These are phyloP conservation scores for Cicer yamashitae DNA, from an alignment of 306 rosid species.

Conservation along the genomic window DNA sequence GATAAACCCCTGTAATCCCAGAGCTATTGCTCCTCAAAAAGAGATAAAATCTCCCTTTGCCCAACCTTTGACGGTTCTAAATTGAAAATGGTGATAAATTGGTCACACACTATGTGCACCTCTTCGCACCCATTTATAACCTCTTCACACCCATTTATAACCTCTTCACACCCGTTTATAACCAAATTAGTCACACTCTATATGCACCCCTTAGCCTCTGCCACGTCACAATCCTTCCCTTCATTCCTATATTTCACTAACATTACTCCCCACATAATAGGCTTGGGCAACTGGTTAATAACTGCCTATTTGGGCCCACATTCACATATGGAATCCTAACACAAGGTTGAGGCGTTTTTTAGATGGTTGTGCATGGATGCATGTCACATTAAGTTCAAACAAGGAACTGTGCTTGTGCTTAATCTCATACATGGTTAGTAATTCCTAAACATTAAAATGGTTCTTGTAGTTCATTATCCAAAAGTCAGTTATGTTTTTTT, in stretches of 20 bases:
- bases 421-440: conserved; percentile 20
- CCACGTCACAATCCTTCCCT: not conserved
- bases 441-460: conserved; percentile 8
- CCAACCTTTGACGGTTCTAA: no score
- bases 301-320: not conserved
- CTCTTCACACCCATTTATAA: not conserved
- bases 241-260: not conserved
- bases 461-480: conserved; percentile 25
- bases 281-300: not conserved
- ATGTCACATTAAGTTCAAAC: conserved; percentile 21
- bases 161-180: not conserved
- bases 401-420: conserved; percentile 1
- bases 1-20: no score
- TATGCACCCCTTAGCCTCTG: not conserved
- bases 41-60: no score
- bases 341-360: not conserved
- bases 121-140: not conserved
- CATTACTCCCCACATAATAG: not conserved
- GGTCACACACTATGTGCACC: no score
- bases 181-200: not conserved
- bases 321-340: not conserved
- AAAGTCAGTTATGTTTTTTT: not conserved
- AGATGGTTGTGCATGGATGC: conserved; percentile 27
- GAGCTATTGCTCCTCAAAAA: no score
- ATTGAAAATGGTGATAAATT: no score